A percentile compares a stretch with the other conserved stretches of the same genome.
Evolutionary conservation across 164 flowering plant genomes (phyloP).

Genomic region (Platanus orientalis): DNA sequence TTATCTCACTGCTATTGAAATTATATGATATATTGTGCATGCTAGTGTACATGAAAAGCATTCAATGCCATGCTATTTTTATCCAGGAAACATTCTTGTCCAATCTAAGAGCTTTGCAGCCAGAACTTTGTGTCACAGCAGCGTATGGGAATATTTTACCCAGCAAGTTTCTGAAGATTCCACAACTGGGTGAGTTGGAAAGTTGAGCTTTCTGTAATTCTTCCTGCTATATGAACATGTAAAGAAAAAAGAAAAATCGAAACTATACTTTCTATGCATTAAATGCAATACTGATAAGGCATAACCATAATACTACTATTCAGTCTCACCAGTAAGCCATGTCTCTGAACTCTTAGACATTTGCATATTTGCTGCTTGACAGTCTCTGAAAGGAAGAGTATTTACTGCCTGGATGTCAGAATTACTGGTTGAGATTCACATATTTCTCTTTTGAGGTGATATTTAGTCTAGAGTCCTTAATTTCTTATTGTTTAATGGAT

Average conservation of each 20-base stretch:
- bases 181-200: slow-evolving; percentile 54
- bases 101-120: slow-evolving; percentile 61
- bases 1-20: neutral
- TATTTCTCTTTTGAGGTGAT: neutral
- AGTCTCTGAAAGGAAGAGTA: neutral
- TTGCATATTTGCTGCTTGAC: neutral
- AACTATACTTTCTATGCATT: no score
- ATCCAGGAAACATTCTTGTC: slow-evolving; percentile 76
- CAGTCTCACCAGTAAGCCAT: no score
- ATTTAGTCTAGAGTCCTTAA: neutral
- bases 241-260: no score
- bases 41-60: neutral
- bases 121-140: slow-evolving; percentile 91
- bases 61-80: slow-evolving; percentile 4
- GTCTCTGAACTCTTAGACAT: no score
- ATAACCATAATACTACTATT: no score
- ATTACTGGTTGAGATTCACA: neutral
- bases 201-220: neutral
- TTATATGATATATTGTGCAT: neutral
- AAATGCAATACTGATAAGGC: no score
- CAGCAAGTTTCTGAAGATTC: slow-evolving; percentile 76
- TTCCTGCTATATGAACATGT: no score
- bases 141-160: slow-evolving; percentile 99
- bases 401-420: no score
- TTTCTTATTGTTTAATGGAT: neutral